Base-by-base conservation (phyloP, 2,329 filamentous ascomycete species). In the Colletotrichum cuscutae region DNA sequence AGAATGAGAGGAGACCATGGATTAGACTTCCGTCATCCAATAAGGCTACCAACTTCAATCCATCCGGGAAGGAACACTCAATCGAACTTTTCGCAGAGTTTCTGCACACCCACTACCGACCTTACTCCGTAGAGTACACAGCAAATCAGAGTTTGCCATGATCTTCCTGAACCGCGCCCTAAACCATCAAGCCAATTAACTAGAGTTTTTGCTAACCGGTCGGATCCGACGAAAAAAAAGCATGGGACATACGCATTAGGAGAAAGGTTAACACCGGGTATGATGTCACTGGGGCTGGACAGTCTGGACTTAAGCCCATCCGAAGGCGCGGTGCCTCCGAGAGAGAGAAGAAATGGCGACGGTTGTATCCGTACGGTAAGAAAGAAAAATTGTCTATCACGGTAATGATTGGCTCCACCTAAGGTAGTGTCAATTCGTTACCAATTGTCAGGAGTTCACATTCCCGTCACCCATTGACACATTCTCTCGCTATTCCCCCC, bases 21-120 rank as follows among this genome's bases (percentile, higher is more conserved):
- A 49, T 65, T 72, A 72, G 26, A 65, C 66, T 72, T 70, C 60
- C 54, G 30, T 72, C 71, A 65, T 72, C 60, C 42, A 49, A 49
- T 49, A 42, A 42, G 37, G 15, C 13, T 42, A 42, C 42, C 42
- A 42, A 42, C 42, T 49, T 19, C 15, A 42, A 49, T 49, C 19
- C 66, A 70, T 61, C 60, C n/a, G 28, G 26, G 35, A 28, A n/a
- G 57, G 37, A 37, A 62, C 58, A 32, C 52, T 35, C 66, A 52
- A 49, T 69, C 59, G 66, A 15, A 13, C 22, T 49, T 26, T 35
- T 46, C 26, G 9, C 13, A 65, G 56, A 65, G 59, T 70, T 65
- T 37, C 53, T 46, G 58, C 42, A 59, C 30, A 53, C 32, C 61
- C 61, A 73, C 15, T 49, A 8, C 15, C 37, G 13, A 8, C 42